Percentiles rank a stretch among this genome's conserved stretches.
Evolutionary conservation across 1,284 basidiomycete species (phyloP).

Genomic region (Cutaneotrichosporon mucoides): DNA sequence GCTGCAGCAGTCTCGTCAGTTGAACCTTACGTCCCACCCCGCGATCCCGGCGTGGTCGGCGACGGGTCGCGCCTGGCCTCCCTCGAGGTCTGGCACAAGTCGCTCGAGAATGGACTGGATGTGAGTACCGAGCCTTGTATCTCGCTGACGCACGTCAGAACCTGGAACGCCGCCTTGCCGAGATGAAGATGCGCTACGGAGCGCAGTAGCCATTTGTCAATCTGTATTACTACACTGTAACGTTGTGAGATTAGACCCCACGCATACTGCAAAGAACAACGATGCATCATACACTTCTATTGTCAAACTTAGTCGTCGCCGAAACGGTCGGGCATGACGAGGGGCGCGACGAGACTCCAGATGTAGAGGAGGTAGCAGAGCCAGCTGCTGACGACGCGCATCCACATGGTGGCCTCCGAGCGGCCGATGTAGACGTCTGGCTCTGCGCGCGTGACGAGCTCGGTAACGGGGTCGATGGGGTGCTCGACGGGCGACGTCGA

Average conservation of each 20-base stretch:
- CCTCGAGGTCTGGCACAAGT: constrained; percentile 18
- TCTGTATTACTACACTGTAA: not conserved
- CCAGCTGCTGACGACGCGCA: constrained; percentile 94
- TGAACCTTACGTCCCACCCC: not conserved
- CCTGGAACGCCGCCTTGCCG: constrained; percentile 12
- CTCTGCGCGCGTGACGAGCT: constrained; percentile 21
- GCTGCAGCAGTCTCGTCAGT: too few species aligned
- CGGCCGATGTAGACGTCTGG: constrained; percentile 87
- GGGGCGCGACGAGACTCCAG: constrained; percentile 86
- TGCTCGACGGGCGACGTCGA: constrained; percentile 39
- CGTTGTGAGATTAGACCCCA: not conserved
- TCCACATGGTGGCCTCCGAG: constrained; percentile 98
- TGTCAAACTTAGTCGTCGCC: constrained; percentile 28
- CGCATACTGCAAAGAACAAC: not conserved
- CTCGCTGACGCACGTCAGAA: not conserved
- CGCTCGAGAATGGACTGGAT: constrained; percentile 7
- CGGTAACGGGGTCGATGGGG: constrained; percentile 24
- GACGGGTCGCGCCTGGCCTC: constrained; percentile 1
- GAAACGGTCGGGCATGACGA: constrained; percentile 69
- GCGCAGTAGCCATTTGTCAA: not conserved
- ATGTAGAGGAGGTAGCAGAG: constrained; percentile 82
- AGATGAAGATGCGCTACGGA: constrained; percentile 4
- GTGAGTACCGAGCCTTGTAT: too few species aligned
- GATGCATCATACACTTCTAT: constrained; percentile 16
- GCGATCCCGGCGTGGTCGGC: not conserved